Base-by-base conservation (phyloP, 2,329 filamentous ascomycete species). In the Fusarium buharicum region DNA sequence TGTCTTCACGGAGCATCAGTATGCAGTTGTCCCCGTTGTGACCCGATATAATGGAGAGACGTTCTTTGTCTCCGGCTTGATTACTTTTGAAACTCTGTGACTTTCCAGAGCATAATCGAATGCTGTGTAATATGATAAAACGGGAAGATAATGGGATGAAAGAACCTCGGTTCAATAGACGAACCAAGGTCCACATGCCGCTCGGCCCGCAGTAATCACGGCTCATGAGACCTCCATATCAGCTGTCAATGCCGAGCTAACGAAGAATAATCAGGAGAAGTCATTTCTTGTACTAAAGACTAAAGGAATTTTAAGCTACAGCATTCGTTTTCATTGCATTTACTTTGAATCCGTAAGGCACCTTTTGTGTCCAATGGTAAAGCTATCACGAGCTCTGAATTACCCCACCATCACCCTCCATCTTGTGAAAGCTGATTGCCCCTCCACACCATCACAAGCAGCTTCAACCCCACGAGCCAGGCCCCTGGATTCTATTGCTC, bases 101-200 rank as follows among this genome's bases (percentile, higher is more conserved):
- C 10, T 17, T 12, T 17, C 36, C 33, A 4, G 18, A 44, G 16
- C 51, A 28, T 17, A 36, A 41, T 33, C 48, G 34, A 3, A 12
- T 24, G 27, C 20, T 13, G 30, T 16, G 18, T 27, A 37, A 28
- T n/a, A 24, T 5, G 18, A 13, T n/a, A 24, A 22, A 18, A 39
- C 41, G 28, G 44, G 37, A 33, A 38, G 49, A 37, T 9, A 22
- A 20, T 24, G 22, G 22, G 22, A 24, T 24, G 22, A 43, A 38
- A 37, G 39, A 49, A 58, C 66, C 66, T 68, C 66, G 66, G 66
- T 37, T 67, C 40, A 52, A 64, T 24, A 37, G 36, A 34, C 38
- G 17, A 24, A 34, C 14, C n/a, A 48, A 31, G 56, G 39, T 37
- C 60, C 60, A 64, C 59, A 45, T 51, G 46, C 22, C 22, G 22